These are phyloP conservation scores for Penicillium aurantiogriseum DNA, from an alignment of 2,329 filamentous ascomycete species.

Conservation along the genomic window DNA sequence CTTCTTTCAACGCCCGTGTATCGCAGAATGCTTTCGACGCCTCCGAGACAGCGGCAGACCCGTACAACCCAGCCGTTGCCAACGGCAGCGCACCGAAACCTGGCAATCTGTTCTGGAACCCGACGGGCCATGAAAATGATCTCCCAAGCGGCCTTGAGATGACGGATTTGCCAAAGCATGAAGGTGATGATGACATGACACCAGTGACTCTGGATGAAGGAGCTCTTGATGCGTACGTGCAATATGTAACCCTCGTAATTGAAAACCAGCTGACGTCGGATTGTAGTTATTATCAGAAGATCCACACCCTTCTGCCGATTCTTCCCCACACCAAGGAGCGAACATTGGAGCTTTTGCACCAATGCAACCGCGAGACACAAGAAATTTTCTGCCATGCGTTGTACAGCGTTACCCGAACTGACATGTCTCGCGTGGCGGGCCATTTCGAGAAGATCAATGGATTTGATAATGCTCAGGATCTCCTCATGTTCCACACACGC, in stretches of 20 bases:
- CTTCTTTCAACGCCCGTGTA: slow-evolving; percentile 36
- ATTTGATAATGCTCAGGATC: slow-evolving; percentile 42
- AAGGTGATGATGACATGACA: slow-evolving; percentile 36
- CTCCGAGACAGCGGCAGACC: slow-evolving; percentile 32
- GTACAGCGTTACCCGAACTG: slow-evolving; percentile 41
- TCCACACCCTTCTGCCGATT: slow-evolving; percentile 43
- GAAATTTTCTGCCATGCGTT: slow-evolving; percentile 43
- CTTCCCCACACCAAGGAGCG: slow-evolving; percentile 42
- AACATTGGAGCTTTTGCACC: slow-evolving; percentile 38
- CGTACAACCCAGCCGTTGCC: slow-evolving; percentile 40
- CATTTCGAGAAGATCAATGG: slow-evolving; percentile 37
- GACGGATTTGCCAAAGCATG: slow-evolving; percentile 32
- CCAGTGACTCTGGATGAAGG: slow-evolving; percentile 40
- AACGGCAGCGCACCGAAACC: slow-evolving; percentile 33
- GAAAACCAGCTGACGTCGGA: slow-evolving; percentile 13
- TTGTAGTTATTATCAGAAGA: slow-evolving; percentile 41
- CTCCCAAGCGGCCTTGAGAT: slow-evolving; percentile 35
- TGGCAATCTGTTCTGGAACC: slow-evolving; percentile 41
- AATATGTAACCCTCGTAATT: background rate
- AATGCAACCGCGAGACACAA: slow-evolving; percentile 41
- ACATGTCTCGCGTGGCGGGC: slow-evolving; percentile 33
- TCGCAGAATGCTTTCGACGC: slow-evolving; percentile 38
- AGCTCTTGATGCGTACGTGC: slow-evolving; percentile 40
- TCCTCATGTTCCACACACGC: slow-evolving; percentile 40
- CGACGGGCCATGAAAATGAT: slow-evolving; percentile 33